Base-by-base conservation (phyloP, 148 eudicot species). In the Vaccinium darrowii region DNA sequence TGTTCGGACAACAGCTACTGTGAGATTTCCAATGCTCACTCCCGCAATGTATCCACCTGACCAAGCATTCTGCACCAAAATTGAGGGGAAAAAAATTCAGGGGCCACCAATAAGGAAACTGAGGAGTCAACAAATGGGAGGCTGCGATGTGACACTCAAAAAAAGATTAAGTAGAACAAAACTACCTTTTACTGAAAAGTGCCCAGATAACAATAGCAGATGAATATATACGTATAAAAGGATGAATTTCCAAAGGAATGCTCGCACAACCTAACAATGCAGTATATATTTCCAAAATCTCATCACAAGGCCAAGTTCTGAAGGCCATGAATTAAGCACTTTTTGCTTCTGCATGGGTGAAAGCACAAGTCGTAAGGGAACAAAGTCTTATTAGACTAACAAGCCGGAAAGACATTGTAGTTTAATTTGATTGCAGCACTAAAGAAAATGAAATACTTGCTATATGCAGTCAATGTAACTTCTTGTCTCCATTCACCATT, bases 11-110 rank as follows among this genome's bases (percentile, higher is more conserved):
- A 51, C 81, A 43, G 81, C 56, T 39, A 81, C 79, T 77, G 95
- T 94, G 85, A 91, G 85, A 57, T 91, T 91, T 3, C 98, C 99
- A 33, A 94, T 92, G 77, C 91, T 92, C 58, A 97, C 92, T 81
- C 98, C 98, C 15, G 99, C 99, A 85, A 93, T 94, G 76, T 92
- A 93, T 79, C 98, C 98, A 82, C 99, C 99, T 0, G 97, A 92
- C 99, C 99, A 96, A 58, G 98, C 99, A 91, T 96, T 96, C 99
- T 96, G 92, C 82, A 87, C 81, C 11, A 60, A 52, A 51, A 87
- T 21, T 43, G 73, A 67, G 1, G 39, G 39, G 1, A 69, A 58
- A 43, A 10, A 23, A 65, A 65, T 65, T n/a, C 23, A 65, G 30
- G 30, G 30, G 0, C 36, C 7, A 27, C 16, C 0, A 21, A 27